Evolutionary conservation across 495 filamentous ascomycete species (phyloP), one percentile per base, ranked within the genome.

Genomic region (Cercophora sp.): DNA sequence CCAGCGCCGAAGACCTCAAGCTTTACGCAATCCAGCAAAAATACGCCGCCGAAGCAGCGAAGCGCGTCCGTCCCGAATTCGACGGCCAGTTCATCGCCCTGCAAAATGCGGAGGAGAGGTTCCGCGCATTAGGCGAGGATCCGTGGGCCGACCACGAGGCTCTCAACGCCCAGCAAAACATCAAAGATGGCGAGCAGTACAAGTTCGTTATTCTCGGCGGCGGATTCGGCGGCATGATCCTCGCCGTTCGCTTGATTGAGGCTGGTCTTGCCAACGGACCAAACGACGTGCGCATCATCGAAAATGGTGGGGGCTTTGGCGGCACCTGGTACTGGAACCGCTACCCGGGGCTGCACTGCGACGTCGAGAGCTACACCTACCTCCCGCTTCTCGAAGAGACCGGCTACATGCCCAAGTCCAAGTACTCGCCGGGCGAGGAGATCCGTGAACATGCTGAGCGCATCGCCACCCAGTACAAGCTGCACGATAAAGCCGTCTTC

Each of bases 381-480:
- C 54, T 85, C 64, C 80, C 82, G 0, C 57, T 80, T 10, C 63
- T 85, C n/a, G 81, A 85, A 34, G 81, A 84, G 59, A 84, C 72
- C 3, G 79, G 74, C 0, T 83, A 79, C 53, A 66, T 81, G 46
- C 81, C 81, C 0, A 70, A 59, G 19, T 64, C 70, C 13, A 72
- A 69, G 40, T 81, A 78, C 48, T 55, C 67, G 0, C 37, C 62
- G 1, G 77, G 77, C 1, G 23, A 61, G 0, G 79, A 81, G 62
- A 65, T 81, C 15, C 64, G 70, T 2, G 60, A 75, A 26, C 68
- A 83, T 54, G 64, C 72, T 8, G 51, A 75, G 10, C 48, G 58
- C 1, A 61, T 75, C 2, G 71, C 65, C 11, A 54, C 64, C 40
- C 60, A 75, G 48, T 85, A 65, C 60, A 58, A 66, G 0, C 52